These are phyloP conservation scores for Monascus purpureus DNA, from an alignment of 495 filamentous ascomycete species.

Conservation along the genomic window DNA sequence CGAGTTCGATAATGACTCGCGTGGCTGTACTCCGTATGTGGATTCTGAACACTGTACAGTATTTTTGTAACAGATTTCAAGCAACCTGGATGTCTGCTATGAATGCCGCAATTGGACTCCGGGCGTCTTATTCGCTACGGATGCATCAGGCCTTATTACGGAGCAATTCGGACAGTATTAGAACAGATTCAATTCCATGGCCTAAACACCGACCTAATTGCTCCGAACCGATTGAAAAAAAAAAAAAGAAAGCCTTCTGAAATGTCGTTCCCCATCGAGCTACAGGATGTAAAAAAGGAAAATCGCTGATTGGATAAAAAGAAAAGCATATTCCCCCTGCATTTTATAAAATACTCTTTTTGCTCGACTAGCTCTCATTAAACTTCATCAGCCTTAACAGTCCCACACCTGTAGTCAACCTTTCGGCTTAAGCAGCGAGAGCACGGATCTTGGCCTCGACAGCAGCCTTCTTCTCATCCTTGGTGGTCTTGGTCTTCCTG, in stretches of 20 bases:
- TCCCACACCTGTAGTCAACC: too few relatives aligned
- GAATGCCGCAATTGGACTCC: too few relatives aligned
- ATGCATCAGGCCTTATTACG: conserved; percentile 1
- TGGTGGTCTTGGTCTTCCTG: conserved; percentile 58
- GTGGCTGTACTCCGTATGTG: too few relatives aligned
- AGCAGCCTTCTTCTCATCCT: conserved; percentile 60
- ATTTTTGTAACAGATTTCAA: too few relatives aligned
- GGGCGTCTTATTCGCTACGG: too few relatives aligned
- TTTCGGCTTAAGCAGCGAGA: conserved; percentile 33
- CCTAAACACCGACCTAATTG: conserved; percentile 3
- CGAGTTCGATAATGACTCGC: too few relatives aligned
- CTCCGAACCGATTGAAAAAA: conserved; percentile 4
- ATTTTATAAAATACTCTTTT: conserved; percentile 7
- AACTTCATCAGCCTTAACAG: too few relatives aligned
- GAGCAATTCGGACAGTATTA: background rate
- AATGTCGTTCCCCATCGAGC: conserved; percentile 2
- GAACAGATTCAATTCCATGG: conserved; percentile 1
- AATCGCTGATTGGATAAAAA: background rate
- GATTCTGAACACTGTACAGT: too few relatives aligned
- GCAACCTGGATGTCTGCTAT: too few relatives aligned
- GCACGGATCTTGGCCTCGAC: conserved; percentile 81
- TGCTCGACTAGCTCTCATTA: too few relatives aligned
- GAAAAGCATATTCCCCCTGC: background rate
- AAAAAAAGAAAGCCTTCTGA: conserved; percentile 1
- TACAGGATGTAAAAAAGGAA: background rate